Base-by-base conservation (phyloP, 768 basidiomycete genomes). In the Dictyophora rubrovolvata region DNA sequence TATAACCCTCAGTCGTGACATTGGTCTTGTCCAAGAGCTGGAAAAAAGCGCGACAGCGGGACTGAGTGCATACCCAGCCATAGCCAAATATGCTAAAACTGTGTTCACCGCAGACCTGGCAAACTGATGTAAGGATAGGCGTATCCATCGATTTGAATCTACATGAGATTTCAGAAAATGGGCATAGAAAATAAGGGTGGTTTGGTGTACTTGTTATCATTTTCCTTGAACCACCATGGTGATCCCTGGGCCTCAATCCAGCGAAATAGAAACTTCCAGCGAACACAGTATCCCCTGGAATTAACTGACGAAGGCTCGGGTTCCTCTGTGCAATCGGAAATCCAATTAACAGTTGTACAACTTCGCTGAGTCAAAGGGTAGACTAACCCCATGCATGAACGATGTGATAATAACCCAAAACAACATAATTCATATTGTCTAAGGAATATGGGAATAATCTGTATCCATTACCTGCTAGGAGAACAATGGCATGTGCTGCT, bases 261-360 rank as follows among this genome's bases (percentile, higher is more conserved):
- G 63, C 86, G 85, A 63, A 92, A 92, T 5, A 85, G 83, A 64
- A 92, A 90, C 67, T 91, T 92, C 67, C 82, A 88, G 7, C 89
- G 75, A 12, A 88, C 77, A n/a, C 87, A 80, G n/a, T 70, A 72
- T 11, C 79, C 79, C 34, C 64, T 68, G 17, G 72, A 70, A 60
- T 79, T 82, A 10, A 62, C 56, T 6, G 79, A 71, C 1, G 75
- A 47, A n/a, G 18, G 61, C 48, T 61, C 61, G 9, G 61, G 56
- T 21, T 61, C 61, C 33, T 58, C 61, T 61, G 28, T 28, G 7
- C 46, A 28, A 34, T 17, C 18, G 14, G 17, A 16, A 35, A 54
- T 22, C 22, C 6, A 36, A 14, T 37, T 53, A 23, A 61, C 20
- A 37, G 21, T 16, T 42, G 28, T 20, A 51, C 46, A n/a, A 35